Conservation (phyloP, 805 yeast species). For the Cyberlindnera subsufficiens region DNA sequence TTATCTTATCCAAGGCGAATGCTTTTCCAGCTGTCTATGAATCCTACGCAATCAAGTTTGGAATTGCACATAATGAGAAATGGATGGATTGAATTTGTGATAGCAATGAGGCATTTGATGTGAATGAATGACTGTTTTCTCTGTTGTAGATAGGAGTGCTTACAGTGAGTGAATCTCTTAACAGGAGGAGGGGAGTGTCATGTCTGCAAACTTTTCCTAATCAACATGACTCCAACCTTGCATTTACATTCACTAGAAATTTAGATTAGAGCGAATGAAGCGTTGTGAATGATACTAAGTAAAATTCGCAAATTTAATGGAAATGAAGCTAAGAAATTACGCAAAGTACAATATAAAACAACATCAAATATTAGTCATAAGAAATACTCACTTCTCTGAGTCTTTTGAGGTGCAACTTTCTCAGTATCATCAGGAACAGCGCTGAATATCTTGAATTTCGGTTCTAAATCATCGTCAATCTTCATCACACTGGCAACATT, state of each 20-base stretch:
- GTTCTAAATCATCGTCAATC: conserved; percentile 79
- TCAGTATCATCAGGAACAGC: conserved; percentile 83
- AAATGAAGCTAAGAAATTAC: too few relatives aligned
- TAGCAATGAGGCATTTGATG: too few relatives aligned
- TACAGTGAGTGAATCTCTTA: too few relatives aligned
- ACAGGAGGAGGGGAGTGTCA: too few relatives aligned
- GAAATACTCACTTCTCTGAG: conserved; percentile 30
- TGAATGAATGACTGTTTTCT: too few relatives aligned
- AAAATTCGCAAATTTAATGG: too few relatives aligned
- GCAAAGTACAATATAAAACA: not conserved
- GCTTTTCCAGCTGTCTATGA: conserved; percentile 33
- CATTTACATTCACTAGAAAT: too few relatives aligned
- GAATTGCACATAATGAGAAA: conserved; percentile 3
- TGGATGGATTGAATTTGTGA: conserved; percentile 7
- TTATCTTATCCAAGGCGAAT: conserved; percentile 36
- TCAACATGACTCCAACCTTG: too few relatives aligned
- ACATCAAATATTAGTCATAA: conserved; percentile 8
- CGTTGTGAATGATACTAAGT: too few relatives aligned
- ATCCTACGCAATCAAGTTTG: conserved; percentile 11
- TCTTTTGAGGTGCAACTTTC: conserved; percentile 27
- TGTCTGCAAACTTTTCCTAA: too few relatives aligned
- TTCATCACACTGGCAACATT: conserved; percentile 98
- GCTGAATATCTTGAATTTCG: conserved; percentile 87
- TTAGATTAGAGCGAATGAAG: too few relatives aligned
- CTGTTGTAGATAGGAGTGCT: too few relatives aligned